Evolutionary conservation across 2,329 filamentous ascomycete species (phyloP).

Genomic region (Ilyonectria destructans): DNA sequence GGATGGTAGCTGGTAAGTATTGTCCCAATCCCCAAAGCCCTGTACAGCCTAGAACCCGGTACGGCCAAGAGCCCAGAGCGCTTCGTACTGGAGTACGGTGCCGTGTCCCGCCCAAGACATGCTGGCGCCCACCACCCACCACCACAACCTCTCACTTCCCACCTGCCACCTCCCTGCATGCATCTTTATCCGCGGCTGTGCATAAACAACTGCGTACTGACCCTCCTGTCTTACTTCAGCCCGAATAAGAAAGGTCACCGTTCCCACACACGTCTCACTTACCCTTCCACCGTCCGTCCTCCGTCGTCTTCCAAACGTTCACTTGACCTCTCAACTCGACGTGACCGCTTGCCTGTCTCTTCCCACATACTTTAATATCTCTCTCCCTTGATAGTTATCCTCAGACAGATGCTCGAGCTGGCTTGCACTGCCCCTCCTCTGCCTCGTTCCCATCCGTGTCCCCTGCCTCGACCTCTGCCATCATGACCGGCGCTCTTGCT

Average conservation of each 20-base stretch:
- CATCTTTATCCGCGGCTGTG: constrained; percentile 49
- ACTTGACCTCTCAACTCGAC: constrained; percentile 34
- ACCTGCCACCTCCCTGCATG: constrained; percentile 41
- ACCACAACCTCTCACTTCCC: constrained; percentile 26
- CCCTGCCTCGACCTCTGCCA: constrained; percentile 36
- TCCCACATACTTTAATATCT: constrained; percentile 28
- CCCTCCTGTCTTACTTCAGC: constrained; percentile 47
- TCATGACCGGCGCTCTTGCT: constrained; percentile 53
- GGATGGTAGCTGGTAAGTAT: constrained; percentile 9
- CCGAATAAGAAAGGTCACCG: constrained; percentile 40
- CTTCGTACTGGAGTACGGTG: constrained; percentile 3
- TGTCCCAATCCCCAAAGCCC: constrained; percentile 29
- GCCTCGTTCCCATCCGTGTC: constrained; percentile 37
- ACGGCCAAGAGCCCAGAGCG: neutral
- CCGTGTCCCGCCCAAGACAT: constrained; percentile 5
- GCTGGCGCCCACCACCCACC: constrained; percentile 42
- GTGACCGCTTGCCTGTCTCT: constrained; percentile 18
- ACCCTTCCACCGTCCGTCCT: constrained; percentile 34
- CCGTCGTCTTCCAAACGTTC: constrained; percentile 35
- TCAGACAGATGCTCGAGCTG: constrained; percentile 46
- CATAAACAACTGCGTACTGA: constrained; percentile 47
- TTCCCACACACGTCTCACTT: constrained; percentile 43
- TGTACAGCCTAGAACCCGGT: neutral
- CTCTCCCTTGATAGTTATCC: constrained; percentile 32
- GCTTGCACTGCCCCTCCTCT: constrained; percentile 41